phyloP scores from a whole-genome alignment of 2,329 filamentous ascomycete species.

The Botrytis byssoidea region DNA sequence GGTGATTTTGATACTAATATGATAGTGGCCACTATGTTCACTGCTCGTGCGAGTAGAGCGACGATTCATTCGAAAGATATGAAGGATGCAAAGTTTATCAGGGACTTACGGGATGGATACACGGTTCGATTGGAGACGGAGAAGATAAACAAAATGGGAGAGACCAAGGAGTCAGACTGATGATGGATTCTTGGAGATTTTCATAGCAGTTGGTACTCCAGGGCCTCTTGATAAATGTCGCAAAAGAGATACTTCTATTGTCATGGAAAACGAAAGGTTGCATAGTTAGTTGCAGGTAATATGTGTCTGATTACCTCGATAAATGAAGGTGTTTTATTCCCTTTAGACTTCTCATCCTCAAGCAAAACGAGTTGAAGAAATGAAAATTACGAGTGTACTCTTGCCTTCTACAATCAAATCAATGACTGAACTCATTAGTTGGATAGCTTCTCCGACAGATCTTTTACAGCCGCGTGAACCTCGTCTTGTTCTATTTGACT shows the following conservation, averaged over 20 bases:
- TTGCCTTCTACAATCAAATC: not conserved
- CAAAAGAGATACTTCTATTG: not conserved
- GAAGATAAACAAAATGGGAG: not conserved
- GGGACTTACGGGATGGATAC: not conserved
- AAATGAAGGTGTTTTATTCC: not conserved
- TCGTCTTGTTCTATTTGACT: not conserved
- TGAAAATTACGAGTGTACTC: not conserved
- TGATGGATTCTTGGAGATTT: not conserved
- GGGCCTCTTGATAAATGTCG: not conserved
- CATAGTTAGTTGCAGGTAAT: not conserved
- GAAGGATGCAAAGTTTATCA: not conserved
- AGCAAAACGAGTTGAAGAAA: not conserved
- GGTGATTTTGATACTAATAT: not conserved
- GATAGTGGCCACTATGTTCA: not conserved
- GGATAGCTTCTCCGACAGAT: not conserved
- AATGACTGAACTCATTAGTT: not conserved
- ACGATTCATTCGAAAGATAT: not conserved
- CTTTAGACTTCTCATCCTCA: not conserved
- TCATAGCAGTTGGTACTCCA: accelerated
- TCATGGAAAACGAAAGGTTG: not conserved
- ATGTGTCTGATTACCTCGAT: not conserved
- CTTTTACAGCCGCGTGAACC: not conserved
- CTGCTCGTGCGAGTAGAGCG: not conserved
- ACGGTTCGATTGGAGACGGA: not conserved
- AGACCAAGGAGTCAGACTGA: not conserved